Evolutionary conservation across 2,329 filamentous ascomycete species (phyloP).

Genomic region (Hypocrella siamensis): DNA sequence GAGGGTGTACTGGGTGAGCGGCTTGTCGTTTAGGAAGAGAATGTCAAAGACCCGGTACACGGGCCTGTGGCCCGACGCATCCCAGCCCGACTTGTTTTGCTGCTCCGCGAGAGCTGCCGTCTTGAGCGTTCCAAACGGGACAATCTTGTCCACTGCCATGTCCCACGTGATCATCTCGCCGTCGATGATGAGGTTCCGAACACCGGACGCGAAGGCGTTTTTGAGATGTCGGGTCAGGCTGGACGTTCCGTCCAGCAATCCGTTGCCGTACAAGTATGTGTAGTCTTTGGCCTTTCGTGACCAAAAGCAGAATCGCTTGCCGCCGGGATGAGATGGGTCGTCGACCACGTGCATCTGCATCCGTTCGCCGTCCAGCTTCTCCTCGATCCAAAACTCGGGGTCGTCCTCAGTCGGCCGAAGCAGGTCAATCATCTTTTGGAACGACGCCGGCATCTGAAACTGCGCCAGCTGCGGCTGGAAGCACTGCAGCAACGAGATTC

Average conservation of each 20-base stretch:
- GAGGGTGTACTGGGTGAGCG: conserved; percentile 69
- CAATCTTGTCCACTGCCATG: conserved; percentile 65
- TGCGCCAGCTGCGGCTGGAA: conserved; percentile 93
- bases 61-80: conserved; percentile 38
- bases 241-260: conserved; percentile 57
- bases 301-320: conserved; percentile 72
- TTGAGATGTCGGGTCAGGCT: conserved; percentile 68
- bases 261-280: conserved; percentile 77
- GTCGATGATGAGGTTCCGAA: conserved; percentile 80
- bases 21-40: conserved; percentile 67
- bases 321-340: conserved; percentile 51
- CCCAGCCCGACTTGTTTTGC: conserved; percentile 42
- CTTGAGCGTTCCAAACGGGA: conserved; percentile 86
- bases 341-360: conserved; percentile 91
- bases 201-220: conserved; percentile 59
- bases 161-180: conserved; percentile 99
- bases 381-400: conserved; percentile 84
- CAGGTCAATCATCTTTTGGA: conserved; percentile 62
- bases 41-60: conserved; percentile 84
- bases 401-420: conserved; percentile 53
- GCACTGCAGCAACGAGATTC: conserved; percentile 76
- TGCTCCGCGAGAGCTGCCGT: conserved; percentile 73
- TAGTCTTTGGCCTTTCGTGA: conserved; percentile 95
- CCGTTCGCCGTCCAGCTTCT: conserved; percentile 91
- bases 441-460: conserved; percentile 66